Evolutionary conservation across 1,284 basidiomycete genomes (phyloP), one percentile per base, ranked within the genome.

Genomic region (Taiwanofungus camphoratus): DNA sequence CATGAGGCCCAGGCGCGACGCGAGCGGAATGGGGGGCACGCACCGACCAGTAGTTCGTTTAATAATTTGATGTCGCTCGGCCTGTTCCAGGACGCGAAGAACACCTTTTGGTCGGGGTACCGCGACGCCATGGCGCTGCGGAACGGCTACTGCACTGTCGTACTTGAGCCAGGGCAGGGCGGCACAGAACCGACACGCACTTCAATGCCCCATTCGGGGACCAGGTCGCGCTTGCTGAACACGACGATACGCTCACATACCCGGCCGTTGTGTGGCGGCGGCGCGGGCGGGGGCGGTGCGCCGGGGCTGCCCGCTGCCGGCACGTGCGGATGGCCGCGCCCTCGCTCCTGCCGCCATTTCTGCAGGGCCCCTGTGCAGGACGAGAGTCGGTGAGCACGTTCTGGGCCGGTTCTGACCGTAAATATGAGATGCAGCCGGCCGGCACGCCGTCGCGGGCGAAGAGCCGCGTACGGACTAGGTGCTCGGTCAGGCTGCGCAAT

Each of bases 151-250:
- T 40, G 48, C 34, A 18, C 33, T 23, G 41, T 9, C 33, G 22
- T 38, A 27, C 13, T 21, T 46, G 29, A 53, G 32, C 30, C 51
- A 46, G 44, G 51, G 22, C 6, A n/a, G 16, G 23, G 3, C 33
- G 13, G 37, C 21, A 22, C 2, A 4, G 6, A 16, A 15, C 3
- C 11, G 19, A 3, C 7, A 61, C 76, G 52, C 54, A 93, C 93
- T 72, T 87, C 76, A 55, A 94, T 77, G 23, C 92, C 89, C 74
- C 83, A 82, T 50, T 76, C 71, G 36, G 93, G 83, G 4, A 96
- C 90, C 34, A 98, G 70, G 66, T 99, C 96, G 31, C 86, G 77
- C 69, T 98, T 98, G 55, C 92, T 95, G 56, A 98, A 81, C 4
- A 98, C 88, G 32, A 99, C 80, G 30, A 99, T 75, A 41, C 88